These are phyloP conservation scores for Perkinsela sp. DNA, from an alignment of 208 protist species.

Conservation along the genomic window DNA sequence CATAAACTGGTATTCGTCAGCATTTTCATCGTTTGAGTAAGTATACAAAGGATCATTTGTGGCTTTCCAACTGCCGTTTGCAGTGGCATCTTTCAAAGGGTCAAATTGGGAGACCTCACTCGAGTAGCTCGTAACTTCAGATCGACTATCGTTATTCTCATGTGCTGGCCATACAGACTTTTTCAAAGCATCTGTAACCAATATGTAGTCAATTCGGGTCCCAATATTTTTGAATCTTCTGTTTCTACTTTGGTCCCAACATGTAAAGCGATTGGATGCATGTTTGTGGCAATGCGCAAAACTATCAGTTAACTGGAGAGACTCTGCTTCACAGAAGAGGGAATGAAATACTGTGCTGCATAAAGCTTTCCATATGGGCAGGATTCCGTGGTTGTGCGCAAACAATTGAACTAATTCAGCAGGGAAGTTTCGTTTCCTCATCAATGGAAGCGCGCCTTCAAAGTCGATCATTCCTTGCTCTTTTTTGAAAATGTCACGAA, in stretches of 20 bases:
- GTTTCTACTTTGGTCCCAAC: constrained; percentile 64
- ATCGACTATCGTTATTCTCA: no score
- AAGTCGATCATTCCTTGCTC: neutral
- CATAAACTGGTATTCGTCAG: constrained; percentile 3
- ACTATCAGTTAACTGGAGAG: neutral
- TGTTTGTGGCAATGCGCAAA: neutral
- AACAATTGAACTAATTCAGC: neutral
- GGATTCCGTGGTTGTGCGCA: neutral
- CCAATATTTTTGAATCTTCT: constrained; percentile 41
- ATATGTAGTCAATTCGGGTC: constrained; percentile 59
- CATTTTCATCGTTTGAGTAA: neutral
- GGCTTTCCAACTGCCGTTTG: neutral
- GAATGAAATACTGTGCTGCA: neutral
- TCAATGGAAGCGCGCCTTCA: neutral
- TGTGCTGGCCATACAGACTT: neutral
- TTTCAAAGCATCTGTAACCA: constrained; percentile 25
- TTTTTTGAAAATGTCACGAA: neutral
- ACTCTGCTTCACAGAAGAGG: neutral
- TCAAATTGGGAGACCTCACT: neutral
- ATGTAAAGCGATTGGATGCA: constrained; percentile 39
- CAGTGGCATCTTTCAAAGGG: neutral
- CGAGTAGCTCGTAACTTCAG: no score
- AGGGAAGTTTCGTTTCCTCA: neutral
- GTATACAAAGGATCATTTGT: neutral
- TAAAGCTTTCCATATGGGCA: neutral